Base-by-base conservation (phyloP, 148 eudicot species). In the Pharnaceum exiguum region DNA sequence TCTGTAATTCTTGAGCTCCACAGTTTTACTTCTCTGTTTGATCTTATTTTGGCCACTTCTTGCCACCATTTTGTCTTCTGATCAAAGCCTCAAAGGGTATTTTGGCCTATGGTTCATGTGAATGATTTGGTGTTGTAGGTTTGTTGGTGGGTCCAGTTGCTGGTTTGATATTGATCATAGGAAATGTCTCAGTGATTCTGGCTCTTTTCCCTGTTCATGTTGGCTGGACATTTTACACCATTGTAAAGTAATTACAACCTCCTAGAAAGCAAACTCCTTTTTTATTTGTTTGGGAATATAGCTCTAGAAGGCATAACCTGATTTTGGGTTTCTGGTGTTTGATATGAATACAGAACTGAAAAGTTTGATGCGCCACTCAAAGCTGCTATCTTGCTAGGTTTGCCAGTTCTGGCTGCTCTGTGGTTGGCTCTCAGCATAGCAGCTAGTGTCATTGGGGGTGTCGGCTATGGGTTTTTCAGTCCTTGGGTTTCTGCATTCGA, bases 401-500 rank as follows among this genome's bases (percentile, higher is more conserved):
- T 88, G 73, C 98, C 96, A 57, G 90, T 67, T 63, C 45, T 93
- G 32, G 82, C 84, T 77, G 90, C 69, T 51, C 67, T 93, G 45
- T 93, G 96, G 96, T 66, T 93, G 75, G 81, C 72, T 30, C 77
- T 93, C 9, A 88, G 95, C 77, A 70, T 83, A 70, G 83, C 79
- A 65, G 95, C 74, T 59, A 85, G 96, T 76, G 82, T 77, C 68
- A 81, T 93, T 50, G 81, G 83, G 62, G 96, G 98, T 48, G 68
- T 88, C 4, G 98, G 96, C 17, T 93, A 93, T 93, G 98, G 98
- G 0, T 93, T 88, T 59, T 85, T 93, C 75, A 78, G 90, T 60
- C 98, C 96, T 42, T 93, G 88, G 96, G 73, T 88, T 62, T 85
- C 98, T 5, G 63, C 98, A 50, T 93, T 93, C 64, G 96, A 93